A percentile compares a stretch with the other conserved stretches of the same genome.
Evolutionary conservation across 805 yeast genomes (phyloP).

Genomic region (Hanseniaspora nectarophila): DNA sequence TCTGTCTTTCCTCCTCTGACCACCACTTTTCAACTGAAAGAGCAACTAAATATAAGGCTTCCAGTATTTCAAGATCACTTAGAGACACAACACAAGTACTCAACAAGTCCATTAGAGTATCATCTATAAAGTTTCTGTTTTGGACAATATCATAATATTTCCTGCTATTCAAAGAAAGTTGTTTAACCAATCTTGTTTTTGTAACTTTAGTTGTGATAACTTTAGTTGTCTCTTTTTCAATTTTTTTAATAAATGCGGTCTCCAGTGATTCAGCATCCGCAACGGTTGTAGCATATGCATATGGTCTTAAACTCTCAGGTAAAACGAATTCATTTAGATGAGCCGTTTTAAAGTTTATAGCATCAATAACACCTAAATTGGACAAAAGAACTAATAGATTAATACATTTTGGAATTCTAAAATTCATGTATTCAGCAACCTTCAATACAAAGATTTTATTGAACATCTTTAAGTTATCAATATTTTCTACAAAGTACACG

Average conservation of each 20-base stretch:
- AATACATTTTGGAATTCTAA: not conserved
- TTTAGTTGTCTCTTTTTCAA: not conserved
- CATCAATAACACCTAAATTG: not conserved
- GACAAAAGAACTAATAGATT: not conserved
- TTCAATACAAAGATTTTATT: not conserved
- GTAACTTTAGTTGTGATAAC: not conserved
- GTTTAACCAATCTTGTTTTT: not conserved
- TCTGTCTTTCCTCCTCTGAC: slow-evolving; percentile 37
- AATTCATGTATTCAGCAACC: not conserved
- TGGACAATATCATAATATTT: not conserved
- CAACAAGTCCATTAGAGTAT: not conserved
- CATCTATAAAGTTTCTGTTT: not conserved
- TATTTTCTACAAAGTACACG: not conserved
- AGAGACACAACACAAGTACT: not conserved
- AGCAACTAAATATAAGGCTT: slow-evolving; percentile 34
- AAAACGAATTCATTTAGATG: not conserved
- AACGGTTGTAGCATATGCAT: not conserved
- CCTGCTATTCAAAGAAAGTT: not conserved
- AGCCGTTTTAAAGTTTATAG: not conserved
- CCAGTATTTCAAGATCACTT: slow-evolving; percentile 33
- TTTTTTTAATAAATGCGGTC: not conserved
- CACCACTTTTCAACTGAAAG: slow-evolving; percentile 47
- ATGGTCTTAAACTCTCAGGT: not conserved
- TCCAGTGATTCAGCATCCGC: not conserved
- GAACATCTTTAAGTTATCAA: not conserved